These are phyloP conservation scores for Stagonosporopsis rhizophila DNA, from an alignment of 2,329 filamentous ascomycete genomes.

Conservation along the genomic window DNA sequence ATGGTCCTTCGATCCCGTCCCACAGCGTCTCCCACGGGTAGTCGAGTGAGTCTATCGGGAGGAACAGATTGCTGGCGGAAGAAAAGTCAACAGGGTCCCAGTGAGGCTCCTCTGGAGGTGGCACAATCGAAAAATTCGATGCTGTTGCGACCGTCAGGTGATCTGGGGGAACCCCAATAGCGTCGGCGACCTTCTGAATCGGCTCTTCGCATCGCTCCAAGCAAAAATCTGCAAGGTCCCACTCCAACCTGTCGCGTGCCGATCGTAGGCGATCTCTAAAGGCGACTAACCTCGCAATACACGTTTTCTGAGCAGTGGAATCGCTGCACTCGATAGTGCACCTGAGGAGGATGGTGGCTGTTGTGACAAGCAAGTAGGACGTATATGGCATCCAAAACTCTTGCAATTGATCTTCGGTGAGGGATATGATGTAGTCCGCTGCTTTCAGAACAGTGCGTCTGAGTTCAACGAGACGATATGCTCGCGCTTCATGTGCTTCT, in stretches of 20 bases:
- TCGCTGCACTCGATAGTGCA: slow-evolving; percentile 24
- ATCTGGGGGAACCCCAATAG: slow-evolving; percentile 3
- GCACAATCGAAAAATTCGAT: neutral
- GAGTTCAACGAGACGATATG: slow-evolving; percentile 21
- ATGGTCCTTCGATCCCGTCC: slow-evolving; percentile 23
- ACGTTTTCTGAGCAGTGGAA: slow-evolving; percentile 13
- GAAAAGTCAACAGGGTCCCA: neutral
- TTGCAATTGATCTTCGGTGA: slow-evolving; percentile 20
- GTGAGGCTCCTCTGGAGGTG: neutral
- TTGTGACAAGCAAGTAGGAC: slow-evolving; percentile 27
- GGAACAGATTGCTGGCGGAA: slow-evolving; percentile 5
- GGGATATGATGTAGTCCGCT: slow-evolving; percentile 12
- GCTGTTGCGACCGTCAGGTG: neutral
- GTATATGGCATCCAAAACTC: slow-evolving; percentile 35
- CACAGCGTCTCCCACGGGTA: slow-evolving; percentile 29
- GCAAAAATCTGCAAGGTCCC: slow-evolving; percentile 32
- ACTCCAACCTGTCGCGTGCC: slow-evolving; percentile 16
- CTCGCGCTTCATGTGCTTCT: slow-evolving; percentile 8
- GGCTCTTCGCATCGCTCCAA: slow-evolving; percentile 30
- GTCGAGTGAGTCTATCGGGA: slow-evolving; percentile 24
- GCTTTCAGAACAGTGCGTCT: slow-evolving; percentile 19
- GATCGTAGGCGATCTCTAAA: slow-evolving; percentile 19
- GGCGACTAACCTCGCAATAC: slow-evolving; percentile 11
- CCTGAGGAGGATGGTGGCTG: slow-evolving; percentile 27
- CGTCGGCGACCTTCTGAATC: slow-evolving; percentile 27